phyloP scores from a whole-genome alignment of 192 early-diverging fungal genomes.

The Funneliformis mosseae region DNA sequence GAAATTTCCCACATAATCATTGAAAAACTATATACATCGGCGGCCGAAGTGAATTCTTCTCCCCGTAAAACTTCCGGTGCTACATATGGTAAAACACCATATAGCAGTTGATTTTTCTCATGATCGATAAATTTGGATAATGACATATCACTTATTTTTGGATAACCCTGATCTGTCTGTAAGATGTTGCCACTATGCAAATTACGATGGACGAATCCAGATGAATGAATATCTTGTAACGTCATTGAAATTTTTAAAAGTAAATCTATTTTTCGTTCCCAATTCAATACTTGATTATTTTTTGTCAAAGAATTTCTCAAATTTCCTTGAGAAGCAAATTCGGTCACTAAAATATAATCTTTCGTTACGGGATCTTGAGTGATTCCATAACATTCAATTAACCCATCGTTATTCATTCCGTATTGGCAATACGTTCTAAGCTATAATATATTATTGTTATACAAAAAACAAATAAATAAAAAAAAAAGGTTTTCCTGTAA shows the following conservation, averaged over 20 bases:
- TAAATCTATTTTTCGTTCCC: conserved; percentile 5
- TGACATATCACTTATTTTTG: conserved; percentile 14
- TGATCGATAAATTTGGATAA: not conserved
- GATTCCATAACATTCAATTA: conserved; percentile 7
- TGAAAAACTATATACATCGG: conserved; percentile 13
- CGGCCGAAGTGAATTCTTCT: not conserved
- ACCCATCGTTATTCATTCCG: not conserved
- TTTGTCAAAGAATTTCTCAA: not conserved
- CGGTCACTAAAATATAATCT: conserved; percentile 11
- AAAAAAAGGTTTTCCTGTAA: not conserved
- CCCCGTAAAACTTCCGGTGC: conserved; percentile 16
- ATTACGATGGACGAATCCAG: conserved; percentile 22
- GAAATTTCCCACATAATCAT: conserved; percentile 10
- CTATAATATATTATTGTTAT: not conserved
- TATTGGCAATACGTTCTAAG: not conserved
- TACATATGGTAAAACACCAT: conserved; percentile 20
- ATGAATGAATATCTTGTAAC: conserved; percentile 24
- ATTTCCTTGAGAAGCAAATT: conserved; percentile 12
- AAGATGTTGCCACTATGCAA: conserved; percentile 34
- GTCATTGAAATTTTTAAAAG: conserved; percentile 12
- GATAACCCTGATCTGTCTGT: not conserved
- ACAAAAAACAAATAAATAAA: not conserved
- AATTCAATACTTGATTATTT: not conserved
- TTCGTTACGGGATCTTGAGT: conserved; percentile 18
- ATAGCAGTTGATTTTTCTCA: not conserved